A percentile compares a stretch with the other conserved stretches of the same genome.
Conservation (phyloP, 345 rosid genomes). For the Camelina sativa region DNA sequence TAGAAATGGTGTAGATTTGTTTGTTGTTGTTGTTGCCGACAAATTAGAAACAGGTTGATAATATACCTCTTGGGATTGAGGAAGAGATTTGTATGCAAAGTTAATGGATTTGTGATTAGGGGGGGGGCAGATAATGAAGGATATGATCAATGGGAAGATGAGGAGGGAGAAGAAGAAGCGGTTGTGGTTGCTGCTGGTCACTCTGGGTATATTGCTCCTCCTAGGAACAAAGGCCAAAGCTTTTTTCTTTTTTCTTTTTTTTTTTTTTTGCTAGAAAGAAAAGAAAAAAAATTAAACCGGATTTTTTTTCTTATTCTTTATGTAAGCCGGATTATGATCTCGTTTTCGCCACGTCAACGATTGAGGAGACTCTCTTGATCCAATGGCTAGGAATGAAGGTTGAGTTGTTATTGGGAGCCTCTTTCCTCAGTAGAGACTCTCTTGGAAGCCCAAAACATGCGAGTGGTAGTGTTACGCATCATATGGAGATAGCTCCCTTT, state of each 20-base stretch:
- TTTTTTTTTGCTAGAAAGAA: background rate
- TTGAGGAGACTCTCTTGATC: no score
- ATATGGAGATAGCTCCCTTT: no score
- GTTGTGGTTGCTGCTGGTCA: slow-evolving; percentile 40
- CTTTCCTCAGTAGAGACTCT: no score
- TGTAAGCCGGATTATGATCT: no score
- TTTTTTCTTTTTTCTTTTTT: background rate
- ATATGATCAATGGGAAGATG: slow-evolving; percentile 13
- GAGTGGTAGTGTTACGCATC: no score
- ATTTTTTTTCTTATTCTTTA: background rate
- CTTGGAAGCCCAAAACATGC: no score
- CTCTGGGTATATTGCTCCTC: slow-evolving; percentile 28
- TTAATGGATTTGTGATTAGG: background rate
- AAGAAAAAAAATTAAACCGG: background rate
- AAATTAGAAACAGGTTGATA: slow-evolving; percentile 6
- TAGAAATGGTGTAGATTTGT: slow-evolving; percentile 1
- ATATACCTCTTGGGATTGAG: slow-evolving; percentile 7
- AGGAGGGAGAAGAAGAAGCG: slow-evolving; percentile 34
- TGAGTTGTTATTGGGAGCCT: no score
- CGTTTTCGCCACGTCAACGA: no score
- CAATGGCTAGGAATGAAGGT: no score
- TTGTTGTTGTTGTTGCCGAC: slow-evolving; percentile 20
- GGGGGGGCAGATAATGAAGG: background rate
- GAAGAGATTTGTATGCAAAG: background rate
- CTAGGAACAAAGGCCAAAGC: slow-evolving; percentile 23